Evolutionary conservation across 805 yeast species (phyloP).

Genomic region (Lipomyces japonicus): DNA sequence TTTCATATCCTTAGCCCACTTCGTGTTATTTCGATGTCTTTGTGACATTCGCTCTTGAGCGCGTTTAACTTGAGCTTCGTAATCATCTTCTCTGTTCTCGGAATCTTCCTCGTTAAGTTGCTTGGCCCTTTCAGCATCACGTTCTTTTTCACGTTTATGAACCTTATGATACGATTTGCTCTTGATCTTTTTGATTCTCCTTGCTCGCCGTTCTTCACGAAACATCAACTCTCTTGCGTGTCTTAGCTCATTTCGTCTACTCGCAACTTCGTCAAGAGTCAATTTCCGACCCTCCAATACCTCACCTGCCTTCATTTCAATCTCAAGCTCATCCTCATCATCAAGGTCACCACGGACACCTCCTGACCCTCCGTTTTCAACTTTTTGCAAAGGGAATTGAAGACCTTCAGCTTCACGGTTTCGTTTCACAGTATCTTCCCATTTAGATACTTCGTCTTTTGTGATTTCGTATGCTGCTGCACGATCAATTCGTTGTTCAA

Average conservation of each 20-base stretch:
- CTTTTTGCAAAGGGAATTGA: slow-evolving; percentile 60
- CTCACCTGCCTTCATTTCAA: slow-evolving; percentile 57
- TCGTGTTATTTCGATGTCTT: slow-evolving; percentile 80
- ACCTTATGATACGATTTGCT: slow-evolving; percentile 85
- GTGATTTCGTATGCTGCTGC: slow-evolving; percentile 87
- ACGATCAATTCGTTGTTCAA: slow-evolving; percentile 81
- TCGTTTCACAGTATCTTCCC: slow-evolving; percentile 78
- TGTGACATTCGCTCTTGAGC: slow-evolving; percentile 91
- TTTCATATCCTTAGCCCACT: slow-evolving; percentile 89
- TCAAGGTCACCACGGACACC: slow-evolving; percentile 4
- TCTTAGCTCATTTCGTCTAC: slow-evolving; percentile 77
- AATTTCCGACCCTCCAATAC: slow-evolving; percentile 77
- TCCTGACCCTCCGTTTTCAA: slow-evolving; percentile 1
- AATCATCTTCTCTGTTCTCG: slow-evolving; percentile 43
- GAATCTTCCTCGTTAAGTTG: slow-evolving; percentile 36
- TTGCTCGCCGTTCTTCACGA: slow-evolving; percentile 88
- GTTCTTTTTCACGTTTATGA: slow-evolving; percentile 75
- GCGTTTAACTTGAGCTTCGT: slow-evolving; percentile 59
- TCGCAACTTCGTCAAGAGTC: slow-evolving; percentile 71
- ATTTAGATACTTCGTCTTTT: slow-evolving; percentile 77
- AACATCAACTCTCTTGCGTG: slow-evolving; percentile 95
- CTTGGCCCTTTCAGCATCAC: slow-evolving; percentile 63
- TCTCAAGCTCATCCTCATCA: slow-evolving; percentile 39
- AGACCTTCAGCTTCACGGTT: slow-evolving; percentile 83
- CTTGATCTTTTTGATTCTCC: slow-evolving; percentile 88